Conservation (phyloP, 2,329 filamentous ascomycete species). For the Ophiostoma sp. region DNA sequence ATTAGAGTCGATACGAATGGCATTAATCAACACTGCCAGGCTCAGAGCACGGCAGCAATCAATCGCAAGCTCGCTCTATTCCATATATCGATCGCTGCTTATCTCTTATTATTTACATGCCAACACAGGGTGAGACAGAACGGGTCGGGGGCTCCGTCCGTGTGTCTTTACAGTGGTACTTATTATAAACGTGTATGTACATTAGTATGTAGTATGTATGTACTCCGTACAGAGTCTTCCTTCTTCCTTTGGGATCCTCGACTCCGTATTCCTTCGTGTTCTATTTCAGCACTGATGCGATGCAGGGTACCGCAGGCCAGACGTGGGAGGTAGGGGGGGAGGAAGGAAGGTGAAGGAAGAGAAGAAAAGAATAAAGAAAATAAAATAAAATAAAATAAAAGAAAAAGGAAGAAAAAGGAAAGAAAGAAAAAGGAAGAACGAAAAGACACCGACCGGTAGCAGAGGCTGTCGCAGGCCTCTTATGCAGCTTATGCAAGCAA, state of each 20-base stretch:
- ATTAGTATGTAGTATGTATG: no score
- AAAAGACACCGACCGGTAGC: neutral
- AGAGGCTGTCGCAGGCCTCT: neutral
- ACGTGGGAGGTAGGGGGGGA: no score
- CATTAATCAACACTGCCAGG: neutral
- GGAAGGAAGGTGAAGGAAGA: neutral
- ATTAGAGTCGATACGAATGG: neutral
- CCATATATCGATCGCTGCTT: neutral
- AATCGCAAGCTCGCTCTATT: no score
- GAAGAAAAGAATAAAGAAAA: no score
- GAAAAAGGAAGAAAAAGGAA: neutral
- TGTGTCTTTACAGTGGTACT: neutral
- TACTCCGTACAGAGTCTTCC: no score
- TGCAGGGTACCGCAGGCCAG: neutral
- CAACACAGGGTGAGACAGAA: constrained; percentile 1
- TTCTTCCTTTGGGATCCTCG: neutral
- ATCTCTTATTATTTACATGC: neutral
- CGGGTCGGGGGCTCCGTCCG: neutral
- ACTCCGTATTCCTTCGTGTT: neutral
- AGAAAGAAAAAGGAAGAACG: neutral
- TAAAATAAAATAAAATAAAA: no score
- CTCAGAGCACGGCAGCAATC: neutral
- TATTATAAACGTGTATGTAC: no score
- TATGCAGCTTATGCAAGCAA: neutral
- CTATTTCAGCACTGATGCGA: neutral